Percentiles rank a stretch among this genome's conserved stretches.
Evolutionary conservation across 2,329 filamentous ascomycete species (phyloP).

Genomic region (Ascochyta viciae-villosae): DNA sequence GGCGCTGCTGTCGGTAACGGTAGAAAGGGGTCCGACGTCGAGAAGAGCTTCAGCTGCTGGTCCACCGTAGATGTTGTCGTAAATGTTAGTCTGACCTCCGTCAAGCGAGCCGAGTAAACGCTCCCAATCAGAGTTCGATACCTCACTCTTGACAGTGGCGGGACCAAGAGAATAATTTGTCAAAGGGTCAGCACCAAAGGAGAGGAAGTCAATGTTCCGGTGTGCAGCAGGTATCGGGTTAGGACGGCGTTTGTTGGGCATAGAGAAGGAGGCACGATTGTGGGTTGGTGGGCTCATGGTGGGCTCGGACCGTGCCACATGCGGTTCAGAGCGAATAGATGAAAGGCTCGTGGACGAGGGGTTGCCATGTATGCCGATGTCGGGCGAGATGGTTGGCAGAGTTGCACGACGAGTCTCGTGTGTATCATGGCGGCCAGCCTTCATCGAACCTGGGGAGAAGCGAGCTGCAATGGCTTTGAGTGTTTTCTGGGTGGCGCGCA

Average conservation of each 20-base stretch:
- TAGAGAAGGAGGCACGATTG: slow-evolving; percentile 40
- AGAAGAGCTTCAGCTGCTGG: slow-evolving; percentile 54
- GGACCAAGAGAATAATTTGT: slow-evolving; percentile 36
- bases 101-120: slow-evolving; percentile 80
- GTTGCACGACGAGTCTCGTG: slow-evolving; percentile 53
- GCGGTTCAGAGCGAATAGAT: slow-evolving; percentile 54
- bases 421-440: slow-evolving; percentile 31
- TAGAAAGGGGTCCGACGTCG: slow-evolving; percentile 40
- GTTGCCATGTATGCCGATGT: slow-evolving; percentile 51
- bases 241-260: slow-evolving; percentile 46
- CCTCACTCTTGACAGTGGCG: slow-evolving; percentile 53
- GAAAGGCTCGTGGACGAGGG: slow-evolving; percentile 60
- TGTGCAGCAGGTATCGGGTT: slow-evolving; percentile 35
- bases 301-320: slow-evolving; percentile 56
- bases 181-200: slow-evolving; percentile 52
- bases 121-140: slow-evolving; percentile 80
- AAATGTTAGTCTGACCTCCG: slow-evolving; percentile 81
- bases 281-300: slow-evolving; percentile 52
- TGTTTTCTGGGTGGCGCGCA: slow-evolving; percentile 55
- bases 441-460: slow-evolving; percentile 46
- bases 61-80: slow-evolving; percentile 80
- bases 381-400: slow-evolving; percentile 52
- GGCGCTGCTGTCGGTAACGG: slow-evolving; percentile 38
- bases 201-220: slow-evolving; percentile 58
- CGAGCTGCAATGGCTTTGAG: slow-evolving; percentile 58